Evolutionary conservation across 345 rosid genomes (phyloP), one percentile per base, ranked within the genome.

Genomic region (Pistacia atlantica): DNA sequence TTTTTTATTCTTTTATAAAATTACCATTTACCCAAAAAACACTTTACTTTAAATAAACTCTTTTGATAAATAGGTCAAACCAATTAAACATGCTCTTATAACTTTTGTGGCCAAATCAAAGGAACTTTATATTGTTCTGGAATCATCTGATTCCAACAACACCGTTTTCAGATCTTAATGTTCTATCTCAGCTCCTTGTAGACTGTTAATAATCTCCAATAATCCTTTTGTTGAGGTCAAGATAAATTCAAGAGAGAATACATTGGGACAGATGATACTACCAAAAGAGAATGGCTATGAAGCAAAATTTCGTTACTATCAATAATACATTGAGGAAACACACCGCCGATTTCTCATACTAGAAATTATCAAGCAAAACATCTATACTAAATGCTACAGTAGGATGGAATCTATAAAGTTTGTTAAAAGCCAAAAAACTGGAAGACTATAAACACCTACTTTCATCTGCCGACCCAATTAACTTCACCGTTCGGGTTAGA

Each of bases 401-500:
- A 38, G 14, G 22, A 35, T n/a, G 16, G 31, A 3, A 69, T 69
- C 48, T 71, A 72, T 37, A 11, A n/a, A 46, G 55, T 54, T 49
- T 55, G 38, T 55, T 51, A 75, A 16, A 20, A 46, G 52, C 67
- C 45, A 25, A 75, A 79, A 35, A 59, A 12, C 38, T 18, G 22
- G 14, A 71, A 31, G 31, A 22, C 12, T 5, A 22, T 38, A 57
- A 60, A 38, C 31, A 31, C 20, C 9, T 11, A 46, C 54, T 49
- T 71, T 46, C 48, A 5, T 48, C 10, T 8, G 61, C 37, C 13
- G 35, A 51, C 5, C 18, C 35, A 0, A 13, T 6, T 14, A 12
- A 8, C 37, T 11, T 7, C 33, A 31, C 3, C 33, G 2, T 35
- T 54, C 9, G 13, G 54, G 63, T 6, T 25, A 11, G 62, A 11